These are phyloP conservation scores for Xylariaceae sp. DNA, from an alignment of 2,329 filamentous ascomycete genomes.

Conservation along the genomic window DNA sequence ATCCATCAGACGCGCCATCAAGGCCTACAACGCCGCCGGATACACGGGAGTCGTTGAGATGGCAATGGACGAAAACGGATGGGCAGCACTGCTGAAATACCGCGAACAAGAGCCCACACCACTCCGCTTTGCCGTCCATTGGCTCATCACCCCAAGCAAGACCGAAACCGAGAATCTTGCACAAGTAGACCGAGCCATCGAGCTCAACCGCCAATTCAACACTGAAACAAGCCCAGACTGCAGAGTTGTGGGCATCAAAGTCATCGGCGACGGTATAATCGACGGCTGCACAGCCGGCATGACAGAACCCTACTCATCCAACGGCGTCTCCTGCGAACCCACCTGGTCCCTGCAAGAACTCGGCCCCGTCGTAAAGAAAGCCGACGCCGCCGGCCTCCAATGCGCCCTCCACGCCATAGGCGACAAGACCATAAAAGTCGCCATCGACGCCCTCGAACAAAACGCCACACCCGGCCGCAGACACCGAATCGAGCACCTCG, in stretches of 20 bases:
- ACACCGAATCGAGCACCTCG: constrained; percentile 61
- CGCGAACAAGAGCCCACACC: constrained; percentile 34
- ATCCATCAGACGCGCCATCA: constrained; percentile 42
- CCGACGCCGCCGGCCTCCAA: constrained; percentile 50
- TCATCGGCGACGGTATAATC: constrained; percentile 61
- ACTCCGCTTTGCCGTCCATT: constrained; percentile 50
- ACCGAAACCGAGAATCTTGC: constrained; percentile 40
- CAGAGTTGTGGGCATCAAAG: constrained; percentile 54
- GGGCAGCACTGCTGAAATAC: constrained; percentile 45
- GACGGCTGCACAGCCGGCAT: constrained; percentile 61
- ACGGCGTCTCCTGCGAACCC: constrained; percentile 42
- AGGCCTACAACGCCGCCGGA: constrained; percentile 44
- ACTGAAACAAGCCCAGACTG: constrained; percentile 40
- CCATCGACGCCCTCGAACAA: constrained; percentile 50
- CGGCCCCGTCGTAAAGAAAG: constrained; percentile 48
- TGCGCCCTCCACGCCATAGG: constrained; percentile 62
- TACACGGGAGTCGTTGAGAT: constrained; percentile 54
- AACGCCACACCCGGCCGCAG: constrained; percentile 41
- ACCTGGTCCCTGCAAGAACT: constrained; percentile 53
- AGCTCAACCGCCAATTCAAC: constrained; percentile 43
- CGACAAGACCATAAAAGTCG: constrained; percentile 52
- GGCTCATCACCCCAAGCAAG: constrained; percentile 46
- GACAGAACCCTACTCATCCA: constrained; percentile 51
- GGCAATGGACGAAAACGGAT: constrained; percentile 53
- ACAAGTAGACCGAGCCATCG: constrained; percentile 48